These are phyloP conservation scores for Dendrobium chrysotoxum DNA, from an alignment of 106 monocot genomes.

Conservation along the genomic window DNA sequence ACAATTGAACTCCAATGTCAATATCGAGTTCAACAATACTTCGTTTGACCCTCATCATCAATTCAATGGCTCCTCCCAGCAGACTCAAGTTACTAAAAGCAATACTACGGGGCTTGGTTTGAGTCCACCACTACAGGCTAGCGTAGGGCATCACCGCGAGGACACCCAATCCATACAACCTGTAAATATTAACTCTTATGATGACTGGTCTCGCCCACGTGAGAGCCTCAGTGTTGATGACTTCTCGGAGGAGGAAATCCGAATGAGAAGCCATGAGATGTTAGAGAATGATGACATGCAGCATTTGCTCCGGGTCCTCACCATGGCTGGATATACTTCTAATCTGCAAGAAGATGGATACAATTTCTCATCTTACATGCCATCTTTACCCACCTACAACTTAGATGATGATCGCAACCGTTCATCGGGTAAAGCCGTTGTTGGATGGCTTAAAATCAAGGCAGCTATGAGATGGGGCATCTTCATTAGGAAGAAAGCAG, in stretches of 20 bases:
- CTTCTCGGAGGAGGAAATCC: slow-evolving; percentile 18
- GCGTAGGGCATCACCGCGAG: slow-evolving; percentile 15
- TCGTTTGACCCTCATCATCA: slow-evolving; percentile 19
- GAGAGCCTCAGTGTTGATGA: slow-evolving; percentile 6
- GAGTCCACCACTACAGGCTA: slow-evolving; percentile 16
- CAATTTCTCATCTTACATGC: slow-evolving; percentile 14
- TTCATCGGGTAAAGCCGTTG: slow-evolving; percentile 54
- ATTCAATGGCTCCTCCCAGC: slow-evolving; percentile 6
- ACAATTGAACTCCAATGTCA: background rate
- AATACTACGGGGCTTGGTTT: slow-evolving; percentile 21
- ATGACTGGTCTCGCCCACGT: background rate
- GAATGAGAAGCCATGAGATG: slow-evolving; percentile 21
- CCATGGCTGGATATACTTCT: slow-evolving; percentile 34
- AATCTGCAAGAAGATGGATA: slow-evolving; percentile 29
- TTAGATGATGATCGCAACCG: slow-evolving; percentile 32
- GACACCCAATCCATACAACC: slow-evolving; percentile 13
- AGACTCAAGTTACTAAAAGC: slow-evolving; percentile 11
- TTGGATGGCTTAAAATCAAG: slow-evolving; percentile 75
- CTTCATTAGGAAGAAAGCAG: slow-evolving; percentile 58
- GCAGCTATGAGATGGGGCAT: slow-evolving; percentile 71
- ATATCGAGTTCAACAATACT: background rate
- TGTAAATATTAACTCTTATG: slow-evolving; percentile 7
- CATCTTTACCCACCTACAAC: slow-evolving; percentile 23
- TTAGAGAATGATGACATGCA: slow-evolving; percentile 37
- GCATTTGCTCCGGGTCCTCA: slow-evolving; percentile 46